Base-by-base conservation (phyloP, 371 early-diverging fungal species). In the Phascolomyces articulosus region DNA sequence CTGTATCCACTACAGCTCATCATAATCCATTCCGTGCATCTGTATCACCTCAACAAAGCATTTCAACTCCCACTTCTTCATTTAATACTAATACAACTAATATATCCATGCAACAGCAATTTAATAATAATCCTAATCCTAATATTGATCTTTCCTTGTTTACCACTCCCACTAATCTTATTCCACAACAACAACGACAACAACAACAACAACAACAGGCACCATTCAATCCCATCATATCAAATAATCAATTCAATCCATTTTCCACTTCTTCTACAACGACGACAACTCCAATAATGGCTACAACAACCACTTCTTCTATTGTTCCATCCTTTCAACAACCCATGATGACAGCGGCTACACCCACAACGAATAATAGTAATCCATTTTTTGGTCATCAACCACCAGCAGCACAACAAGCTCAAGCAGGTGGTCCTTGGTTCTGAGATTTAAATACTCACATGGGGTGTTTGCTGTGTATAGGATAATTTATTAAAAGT, bases 21-120 rank as follows among this genome's bases (percentile, higher is more conserved):
- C 66, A 66, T 38, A 71, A 71, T 54, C 71, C 71, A 3, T 71
- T 71, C 60, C 67, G 71, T 16, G 48, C 34, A 16, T 65, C 64
- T 34, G 64, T 67, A 34, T 54, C 67, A 49, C 57, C 64, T 21
- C 66, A 65, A 44, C 60, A 21, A 13, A 63, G 57, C 53, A 27
- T 51, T 15, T 56, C 68, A 7, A 63, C 61, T 18, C 56, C 63
- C 10, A 59, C 63, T 58, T 23, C 23, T 13, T 10, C 51, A 51
- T 20, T n/a, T 1, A 51, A 11, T 24, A 51, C 51, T 24, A n/a
- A 11, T 24, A 24, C 24, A 7, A 24, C 24, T 6, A 51, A 4
- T 51, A 47, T 13, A 47, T 13, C 47, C n/a, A n/a, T n/a, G n/a
- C n/a, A 47, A 47, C 16, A 47, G 16, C 23, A 51, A 20, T n/a